Percentiles rank a stretch among this genome's conserved stretches.
Evolutionary conservation across 106 monocot genomes (phyloP).

Genomic region (Apostasia ramifera): DNA sequence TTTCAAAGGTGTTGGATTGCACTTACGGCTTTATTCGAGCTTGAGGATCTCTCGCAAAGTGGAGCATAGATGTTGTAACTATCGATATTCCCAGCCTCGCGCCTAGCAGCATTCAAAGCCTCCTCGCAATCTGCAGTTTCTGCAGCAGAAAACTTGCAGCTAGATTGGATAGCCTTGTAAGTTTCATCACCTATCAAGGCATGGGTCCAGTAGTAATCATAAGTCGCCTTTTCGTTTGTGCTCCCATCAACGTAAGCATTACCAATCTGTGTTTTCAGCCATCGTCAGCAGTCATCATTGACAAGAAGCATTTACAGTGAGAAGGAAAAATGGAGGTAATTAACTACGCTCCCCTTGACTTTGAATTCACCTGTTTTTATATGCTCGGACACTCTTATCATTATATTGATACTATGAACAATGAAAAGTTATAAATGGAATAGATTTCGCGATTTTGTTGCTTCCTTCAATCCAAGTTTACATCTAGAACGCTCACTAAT

Average conservation of each 20-base stretch:
- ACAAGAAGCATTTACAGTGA: too few species aligned
- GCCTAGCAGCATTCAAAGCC: background rate
- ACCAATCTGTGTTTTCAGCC: constrained; percentile 25
- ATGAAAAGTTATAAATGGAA: too few species aligned
- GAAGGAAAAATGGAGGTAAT: too few species aligned
- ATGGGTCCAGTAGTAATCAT: constrained; percentile 34
- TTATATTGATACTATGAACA: too few species aligned
- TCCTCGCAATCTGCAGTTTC: background rate
- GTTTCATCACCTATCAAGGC: constrained; percentile 34
- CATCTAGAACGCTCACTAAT: too few species aligned
- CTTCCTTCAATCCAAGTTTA: too few species aligned
- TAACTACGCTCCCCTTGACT: too few species aligned
- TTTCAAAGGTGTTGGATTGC: background rate
- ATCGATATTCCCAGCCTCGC: constrained; percentile 11
- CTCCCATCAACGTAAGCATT: constrained; percentile 24
- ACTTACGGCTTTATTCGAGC: background rate
- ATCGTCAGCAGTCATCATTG: too few species aligned
- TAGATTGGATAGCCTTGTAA: background rate
- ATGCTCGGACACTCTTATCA: too few species aligned
- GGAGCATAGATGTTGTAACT: constrained; percentile 54
- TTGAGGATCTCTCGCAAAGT: constrained; percentile 12
- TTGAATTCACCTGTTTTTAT: too few species aligned
- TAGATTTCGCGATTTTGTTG: too few species aligned
- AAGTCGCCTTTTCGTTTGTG: background rate
- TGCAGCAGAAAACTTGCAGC: constrained; percentile 10